Evolutionary conservation across 1,284 basidiomycete species (phyloP).

Genomic region (Peniophora sp.): DNA sequence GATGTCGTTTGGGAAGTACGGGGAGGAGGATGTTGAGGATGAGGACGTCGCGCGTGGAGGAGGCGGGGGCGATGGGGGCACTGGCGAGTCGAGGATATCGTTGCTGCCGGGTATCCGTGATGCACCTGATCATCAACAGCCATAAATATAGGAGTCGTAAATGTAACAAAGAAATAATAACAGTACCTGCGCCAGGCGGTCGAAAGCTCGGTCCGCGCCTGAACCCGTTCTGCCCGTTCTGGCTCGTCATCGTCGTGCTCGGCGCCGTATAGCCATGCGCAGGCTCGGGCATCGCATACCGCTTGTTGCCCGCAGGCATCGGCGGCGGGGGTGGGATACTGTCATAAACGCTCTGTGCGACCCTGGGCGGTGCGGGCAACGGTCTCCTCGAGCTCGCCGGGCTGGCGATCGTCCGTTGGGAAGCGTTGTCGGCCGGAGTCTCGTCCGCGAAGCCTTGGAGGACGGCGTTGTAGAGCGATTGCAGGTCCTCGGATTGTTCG

Average conservation of each 20-base stretch:
- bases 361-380: constrained; percentile 8
- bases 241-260: constrained; percentile 7
- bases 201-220: constrained; percentile 16
- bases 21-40: constrained; percentile 2
- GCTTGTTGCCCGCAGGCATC: constrained; percentile 8
- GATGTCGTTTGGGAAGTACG: constrained; percentile 9
- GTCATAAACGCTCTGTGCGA: background rate
- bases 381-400: constrained; percentile 8
- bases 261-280: constrained; percentile 6
- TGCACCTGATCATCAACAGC: constrained; percentile 4
- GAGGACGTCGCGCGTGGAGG: background rate
- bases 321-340: constrained; percentile 9
- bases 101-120: constrained; percentile 23
- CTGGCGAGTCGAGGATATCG: background rate
- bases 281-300: constrained; percentile 15
- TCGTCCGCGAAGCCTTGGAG: constrained; percentile 14
- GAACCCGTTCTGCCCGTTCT: constrained; percentile 8
- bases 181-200: constrained; percentile 24
- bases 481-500: constrained; percentile 13
- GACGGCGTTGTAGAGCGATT: constrained; percentile 13
- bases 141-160: no score
- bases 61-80: constrained; percentile 2
- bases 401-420: constrained; percentile 3
- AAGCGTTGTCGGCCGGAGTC: background rate
- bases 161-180: no score